phyloP scores from a whole-genome alignment of 1,139 yeast genomes.

The Diutina scorzettiae region DNA sequence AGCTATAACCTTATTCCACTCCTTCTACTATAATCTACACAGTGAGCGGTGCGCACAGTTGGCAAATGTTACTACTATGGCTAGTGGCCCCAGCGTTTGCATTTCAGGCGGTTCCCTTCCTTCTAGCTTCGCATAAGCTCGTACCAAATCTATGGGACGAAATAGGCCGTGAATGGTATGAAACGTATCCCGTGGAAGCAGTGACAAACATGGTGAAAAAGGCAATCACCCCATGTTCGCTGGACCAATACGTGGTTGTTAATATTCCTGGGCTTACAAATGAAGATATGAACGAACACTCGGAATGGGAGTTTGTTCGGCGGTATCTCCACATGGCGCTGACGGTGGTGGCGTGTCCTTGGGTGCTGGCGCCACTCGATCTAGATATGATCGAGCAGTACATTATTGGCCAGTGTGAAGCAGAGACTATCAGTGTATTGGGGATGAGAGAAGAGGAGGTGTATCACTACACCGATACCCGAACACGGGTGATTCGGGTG shows the following conservation, averaged over 20 bases:
- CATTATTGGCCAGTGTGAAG: conserved; percentile 35
- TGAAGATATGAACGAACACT: conserved; percentile 40
- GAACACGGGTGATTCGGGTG: conserved; percentile 47
- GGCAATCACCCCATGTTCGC: conserved; percentile 46
- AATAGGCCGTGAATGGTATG: conserved; percentile 9
- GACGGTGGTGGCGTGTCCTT: conserved; percentile 50
- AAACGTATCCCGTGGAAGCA: conserved; percentile 11
- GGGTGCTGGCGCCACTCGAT: conserved; percentile 34
- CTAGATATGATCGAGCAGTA: conserved; percentile 32
- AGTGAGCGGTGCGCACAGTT: too few species aligned
- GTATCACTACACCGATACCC: conserved; percentile 40
- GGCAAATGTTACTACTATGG: not conserved
- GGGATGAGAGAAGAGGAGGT: conserved; percentile 33
- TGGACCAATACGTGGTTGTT: conserved; percentile 58
- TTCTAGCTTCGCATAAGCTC: conserved; percentile 31
- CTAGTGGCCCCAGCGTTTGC: conserved; percentile 6
- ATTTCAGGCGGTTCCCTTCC: conserved; percentile 21
- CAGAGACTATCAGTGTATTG: conserved; percentile 26
- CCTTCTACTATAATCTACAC: too few species aligned
- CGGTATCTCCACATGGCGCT: conserved; percentile 48
- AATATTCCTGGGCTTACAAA: conserved; percentile 58
- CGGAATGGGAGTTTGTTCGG: conserved; percentile 42
- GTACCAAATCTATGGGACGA: conserved; percentile 27
- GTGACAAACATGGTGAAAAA: conserved; percentile 37
- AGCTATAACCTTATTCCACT: too few species aligned